These are phyloP conservation scores for Hypocreales sp. DNA, from an alignment of 2,329 filamentous ascomycete genomes.

Conservation along the genomic window DNA sequence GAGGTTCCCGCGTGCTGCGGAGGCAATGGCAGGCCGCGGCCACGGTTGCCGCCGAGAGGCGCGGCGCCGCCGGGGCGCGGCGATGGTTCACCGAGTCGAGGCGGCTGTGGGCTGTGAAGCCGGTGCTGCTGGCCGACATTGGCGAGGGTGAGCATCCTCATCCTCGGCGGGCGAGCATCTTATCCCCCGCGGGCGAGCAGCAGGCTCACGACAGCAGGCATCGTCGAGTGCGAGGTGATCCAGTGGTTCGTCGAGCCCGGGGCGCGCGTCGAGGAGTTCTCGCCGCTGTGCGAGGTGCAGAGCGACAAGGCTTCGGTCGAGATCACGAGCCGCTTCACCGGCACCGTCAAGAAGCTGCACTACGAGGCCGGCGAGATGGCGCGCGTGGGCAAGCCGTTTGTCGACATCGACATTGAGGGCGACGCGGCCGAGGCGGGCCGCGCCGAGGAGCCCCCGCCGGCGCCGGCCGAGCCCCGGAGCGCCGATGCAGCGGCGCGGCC, in stretches of 20 bases:
- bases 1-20: constrained; percentile 32
- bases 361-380: constrained; percentile 96
- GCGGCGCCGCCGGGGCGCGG: constrained; percentile 11
- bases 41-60: constrained; percentile 16
- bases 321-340: constrained; percentile 91
- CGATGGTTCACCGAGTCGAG: constrained; percentile 36
- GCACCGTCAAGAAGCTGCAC: constrained; percentile 89
- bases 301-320: constrained; percentile 86
- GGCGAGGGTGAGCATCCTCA: constrained; percentile 65
- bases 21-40: constrained; percentile 32
- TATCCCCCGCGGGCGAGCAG: too few relatives aligned
- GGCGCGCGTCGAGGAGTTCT: constrained; percentile 92
- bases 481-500: neutral
- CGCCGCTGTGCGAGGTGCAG: constrained; percentile 93
- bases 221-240: constrained; percentile 96
- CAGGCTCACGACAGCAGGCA: too few relatives aligned
- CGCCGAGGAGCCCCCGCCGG: constrained; percentile 6
- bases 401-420: constrained; percentile 87
- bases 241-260: constrained; percentile 99
- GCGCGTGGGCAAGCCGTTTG: constrained; percentile 82
- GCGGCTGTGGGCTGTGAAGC: constrained; percentile 47
- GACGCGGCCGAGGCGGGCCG: constrained; percentile 36
- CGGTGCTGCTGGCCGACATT: constrained; percentile 72
- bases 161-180: too few relatives aligned
- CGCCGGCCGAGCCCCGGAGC: neutral